Evolutionary conservation across 768 basidiomycete genomes (phyloP).

Genomic region (Cytidiella melzeri): DNA sequence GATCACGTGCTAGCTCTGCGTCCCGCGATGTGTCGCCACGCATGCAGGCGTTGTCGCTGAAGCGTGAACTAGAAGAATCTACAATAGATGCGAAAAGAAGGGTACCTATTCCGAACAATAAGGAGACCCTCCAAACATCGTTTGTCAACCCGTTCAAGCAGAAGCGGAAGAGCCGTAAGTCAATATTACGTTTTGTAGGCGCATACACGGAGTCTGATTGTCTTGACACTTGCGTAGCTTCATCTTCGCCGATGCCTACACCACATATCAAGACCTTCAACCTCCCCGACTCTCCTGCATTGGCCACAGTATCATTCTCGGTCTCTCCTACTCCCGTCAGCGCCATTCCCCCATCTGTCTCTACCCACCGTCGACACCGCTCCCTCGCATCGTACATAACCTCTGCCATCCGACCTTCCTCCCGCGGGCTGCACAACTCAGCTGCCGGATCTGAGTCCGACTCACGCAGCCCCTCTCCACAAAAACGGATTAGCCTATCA

Average conservation of each 20-base stretch:
- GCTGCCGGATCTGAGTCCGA: too few relatives aligned
- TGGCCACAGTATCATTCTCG: not conserved
- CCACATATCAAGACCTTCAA: not conserved
- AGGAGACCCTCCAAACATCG: not conserved
- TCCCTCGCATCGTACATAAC: constrained; percentile 1
- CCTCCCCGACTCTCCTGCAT: not conserved
- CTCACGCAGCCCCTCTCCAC: constrained; percentile 5
- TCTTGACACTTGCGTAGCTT: not conserved
- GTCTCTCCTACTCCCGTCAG: not conserved
- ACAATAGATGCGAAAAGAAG: constrained; percentile 1
- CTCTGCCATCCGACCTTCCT: not conserved
- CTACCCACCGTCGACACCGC: not conserved
- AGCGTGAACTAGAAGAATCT: not conserved
- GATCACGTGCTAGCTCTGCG: not conserved
- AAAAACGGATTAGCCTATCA: not conserved
- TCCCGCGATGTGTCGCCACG: not conserved
- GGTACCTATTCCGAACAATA: not conserved
- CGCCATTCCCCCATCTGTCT: not conserved
- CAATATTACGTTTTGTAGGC: not conserved
- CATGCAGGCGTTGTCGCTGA: not conserved
- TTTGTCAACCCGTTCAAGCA: constrained; percentile 6
- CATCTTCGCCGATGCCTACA: not conserved
- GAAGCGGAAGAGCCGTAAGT: not conserved
- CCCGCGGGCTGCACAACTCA: not conserved
- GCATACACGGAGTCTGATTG: not conserved